These are phyloP conservation scores for Cyberlindnera mrakii DNA, from an alignment of 805 yeast species.

Conservation along the genomic window DNA sequence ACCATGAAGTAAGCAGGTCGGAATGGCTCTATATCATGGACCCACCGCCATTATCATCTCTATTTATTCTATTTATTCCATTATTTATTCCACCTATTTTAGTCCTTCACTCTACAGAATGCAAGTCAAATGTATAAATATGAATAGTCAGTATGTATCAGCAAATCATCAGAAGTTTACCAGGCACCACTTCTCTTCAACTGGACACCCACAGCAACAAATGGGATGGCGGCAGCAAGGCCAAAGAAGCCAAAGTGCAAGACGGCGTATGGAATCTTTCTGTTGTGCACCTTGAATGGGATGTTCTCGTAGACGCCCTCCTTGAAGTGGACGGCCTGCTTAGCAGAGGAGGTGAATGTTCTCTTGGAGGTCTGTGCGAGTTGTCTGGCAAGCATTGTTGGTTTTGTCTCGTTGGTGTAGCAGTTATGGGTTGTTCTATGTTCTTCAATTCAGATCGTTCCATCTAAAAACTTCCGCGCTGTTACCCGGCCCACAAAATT, in stretches of 20 bases:
- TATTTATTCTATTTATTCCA: conserved; percentile 2
- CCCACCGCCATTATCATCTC: neutral
- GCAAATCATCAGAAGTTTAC: conserved; percentile 13
- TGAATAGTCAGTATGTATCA: neutral
- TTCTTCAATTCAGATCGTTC: neutral
- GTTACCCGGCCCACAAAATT: conserved; percentile 7
- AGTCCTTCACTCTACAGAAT: neutral
- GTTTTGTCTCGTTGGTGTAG: neutral
- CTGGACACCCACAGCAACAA: conserved; percentile 73
- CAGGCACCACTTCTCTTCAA: conserved; percentile 77
- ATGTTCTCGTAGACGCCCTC: conserved; percentile 87
- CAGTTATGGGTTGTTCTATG: neutral
- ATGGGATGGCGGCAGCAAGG: conserved; percentile 70
- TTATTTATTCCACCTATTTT: neutral
- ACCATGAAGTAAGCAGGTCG: neutral
- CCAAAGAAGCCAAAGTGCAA: conserved; percentile 77
- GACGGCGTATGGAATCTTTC: conserved; percentile 82
- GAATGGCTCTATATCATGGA: too few species aligned
- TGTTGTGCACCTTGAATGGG: conserved; percentile 91
- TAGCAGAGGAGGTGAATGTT: conserved; percentile 36
- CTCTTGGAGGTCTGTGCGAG: conserved; percentile 27
- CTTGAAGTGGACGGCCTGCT: conserved; percentile 47
- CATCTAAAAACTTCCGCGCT: too few species aligned
- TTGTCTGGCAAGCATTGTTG: conserved; percentile 22
- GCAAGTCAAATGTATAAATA: neutral